Evolutionary conservation across 2,329 filamentous ascomycete species (phyloP).

Genomic region (Cladosporium phlei): DNA sequence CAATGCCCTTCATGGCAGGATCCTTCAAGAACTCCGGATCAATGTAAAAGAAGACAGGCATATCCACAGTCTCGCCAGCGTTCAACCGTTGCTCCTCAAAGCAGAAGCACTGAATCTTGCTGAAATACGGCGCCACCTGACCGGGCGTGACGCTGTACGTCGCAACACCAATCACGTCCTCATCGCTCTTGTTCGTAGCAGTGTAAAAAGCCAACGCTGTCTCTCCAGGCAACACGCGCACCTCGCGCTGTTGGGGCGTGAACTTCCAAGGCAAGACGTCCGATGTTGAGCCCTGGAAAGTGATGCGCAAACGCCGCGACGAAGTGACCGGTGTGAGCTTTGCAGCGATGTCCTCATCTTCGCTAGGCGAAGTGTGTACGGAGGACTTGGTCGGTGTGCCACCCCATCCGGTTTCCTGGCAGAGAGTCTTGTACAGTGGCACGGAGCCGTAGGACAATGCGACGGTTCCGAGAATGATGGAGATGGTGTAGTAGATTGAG

Average conservation of each 20-base stretch:
- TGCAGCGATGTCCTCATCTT: conserved; percentile 51
- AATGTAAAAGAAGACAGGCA: conserved; percentile 99
- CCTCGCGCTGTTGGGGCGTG: conserved; percentile 91
- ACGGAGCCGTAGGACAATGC: conserved; percentile 79
- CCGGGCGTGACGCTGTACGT: conserved; percentile 96
- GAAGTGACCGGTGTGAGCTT: conserved; percentile 76
- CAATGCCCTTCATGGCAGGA: conserved; percentile 85
- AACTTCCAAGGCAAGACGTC: conserved; percentile 98
- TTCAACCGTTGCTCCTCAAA: conserved; percentile 93
- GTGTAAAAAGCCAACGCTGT: conserved; percentile 97
- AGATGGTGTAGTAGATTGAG: conserved; percentile 68
- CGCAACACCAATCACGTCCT: conserved; percentile 93
- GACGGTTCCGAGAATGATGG: conserved; percentile 72
- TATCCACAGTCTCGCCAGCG: conserved; percentile 94
- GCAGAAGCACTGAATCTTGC: conserved; percentile 99
- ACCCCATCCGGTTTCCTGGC: conserved; percentile 83
- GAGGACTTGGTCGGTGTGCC: conserved; percentile 84
- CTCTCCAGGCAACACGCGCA: conserved; percentile 89
- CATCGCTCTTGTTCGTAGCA: conserved; percentile 79
- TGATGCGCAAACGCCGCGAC: conserved; percentile 84
- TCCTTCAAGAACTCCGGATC: conserved; percentile 93
- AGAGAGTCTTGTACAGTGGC: conserved; percentile 86
- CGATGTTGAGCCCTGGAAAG: conserved; percentile 92
- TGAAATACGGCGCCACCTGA: conserved; percentile 95
- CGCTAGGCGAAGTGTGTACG: conserved; percentile 54